A percentile compares a stretch with the other conserved stretches of the same genome.
Evolutionary conservation across 1,284 basidiomycete species (phyloP).

Genomic region (Leccinum fuscescens): DNA sequence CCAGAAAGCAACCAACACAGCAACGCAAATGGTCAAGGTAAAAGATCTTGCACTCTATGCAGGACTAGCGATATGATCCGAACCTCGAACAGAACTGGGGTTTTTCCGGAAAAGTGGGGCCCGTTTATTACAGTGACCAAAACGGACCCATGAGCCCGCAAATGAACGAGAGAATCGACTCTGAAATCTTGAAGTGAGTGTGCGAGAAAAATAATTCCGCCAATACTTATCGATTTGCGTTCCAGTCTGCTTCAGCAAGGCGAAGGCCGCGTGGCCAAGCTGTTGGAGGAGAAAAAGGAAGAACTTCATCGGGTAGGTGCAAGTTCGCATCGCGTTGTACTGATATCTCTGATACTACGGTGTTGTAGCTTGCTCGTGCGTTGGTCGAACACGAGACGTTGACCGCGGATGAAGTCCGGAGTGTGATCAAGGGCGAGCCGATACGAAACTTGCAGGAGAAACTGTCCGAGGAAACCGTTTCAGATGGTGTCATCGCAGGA

Average conservation of each 20-base stretch:
- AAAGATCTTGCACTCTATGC: slow-evolving; percentile 17
- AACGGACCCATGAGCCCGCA: slow-evolving; percentile 68
- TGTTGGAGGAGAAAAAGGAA: slow-evolving; percentile 71
- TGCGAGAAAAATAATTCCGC: rapidly evolving
- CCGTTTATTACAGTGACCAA: slow-evolving; percentile 75
- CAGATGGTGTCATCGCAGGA: not conserved
- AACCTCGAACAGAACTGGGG: slow-evolving; percentile 64
- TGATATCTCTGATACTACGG: not conserved
- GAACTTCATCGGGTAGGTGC: slow-evolving; percentile 77
- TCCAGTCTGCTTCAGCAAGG: slow-evolving; percentile 72
- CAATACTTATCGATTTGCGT: slow-evolving; percentile 27
- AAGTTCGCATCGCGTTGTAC: not conserved
- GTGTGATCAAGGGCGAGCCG: slow-evolving; percentile 79
- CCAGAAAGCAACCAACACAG: slow-evolving; percentile 73
- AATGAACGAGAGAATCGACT: slow-evolving; percentile 81
- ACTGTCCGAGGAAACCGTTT: slow-evolving; percentile 51
- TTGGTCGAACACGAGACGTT: slow-evolving; percentile 94
- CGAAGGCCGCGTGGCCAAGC: slow-evolving; percentile 64
- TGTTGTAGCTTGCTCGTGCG: slow-evolving; percentile 74
- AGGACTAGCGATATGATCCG: not conserved
- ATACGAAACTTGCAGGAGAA: slow-evolving; percentile 68
- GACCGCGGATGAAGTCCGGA: slow-evolving; percentile 78
- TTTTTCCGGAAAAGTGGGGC: slow-evolving; percentile 82
- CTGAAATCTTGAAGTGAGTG: slow-evolving; percentile 75
- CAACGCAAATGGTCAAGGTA: slow-evolving; percentile 88